Evolutionary conservation across 2,329 filamentous ascomycete species (phyloP).

Genomic region (Beauveria bassiana): DNA sequence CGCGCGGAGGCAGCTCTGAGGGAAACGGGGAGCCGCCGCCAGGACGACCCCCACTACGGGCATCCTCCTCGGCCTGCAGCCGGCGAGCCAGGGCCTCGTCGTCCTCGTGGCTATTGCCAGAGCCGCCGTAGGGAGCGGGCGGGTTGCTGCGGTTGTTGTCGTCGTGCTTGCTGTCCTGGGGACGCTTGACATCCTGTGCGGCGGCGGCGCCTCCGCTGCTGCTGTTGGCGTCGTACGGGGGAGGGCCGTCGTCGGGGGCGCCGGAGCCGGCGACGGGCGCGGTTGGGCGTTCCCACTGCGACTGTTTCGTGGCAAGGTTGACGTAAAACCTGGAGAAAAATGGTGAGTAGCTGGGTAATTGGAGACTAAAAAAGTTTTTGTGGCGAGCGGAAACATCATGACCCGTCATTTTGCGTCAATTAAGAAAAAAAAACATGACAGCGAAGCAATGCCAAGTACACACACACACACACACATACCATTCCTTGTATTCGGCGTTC

Average conservation of each 20-base stretch:
- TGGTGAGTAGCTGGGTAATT: background rate
- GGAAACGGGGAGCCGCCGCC: constrained; percentile 8
- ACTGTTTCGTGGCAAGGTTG: constrained; percentile 78
- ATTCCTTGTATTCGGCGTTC: constrained; percentile 85
- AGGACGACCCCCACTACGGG: constrained; percentile 29
- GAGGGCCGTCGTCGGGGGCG: constrained; percentile 44
- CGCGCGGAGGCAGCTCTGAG: constrained; percentile 5
- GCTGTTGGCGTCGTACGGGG: constrained; percentile 54
- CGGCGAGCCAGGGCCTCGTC: constrained; percentile 69
- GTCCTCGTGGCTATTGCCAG: constrained; percentile 38
- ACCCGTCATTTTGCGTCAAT: too few relatives aligned
- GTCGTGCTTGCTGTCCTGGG: constrained; percentile 53
- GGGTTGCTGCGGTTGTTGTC: constrained; percentile 23
- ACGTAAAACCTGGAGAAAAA: constrained; percentile 69
- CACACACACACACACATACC: constrained; percentile 51
- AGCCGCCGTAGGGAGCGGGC: constrained; percentile 19
- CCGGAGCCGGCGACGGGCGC: constrained; percentile 52
- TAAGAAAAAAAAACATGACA: too few relatives aligned
- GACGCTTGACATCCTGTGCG: constrained; percentile 54
- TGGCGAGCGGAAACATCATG: too few relatives aligned
- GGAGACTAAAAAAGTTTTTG: too few relatives aligned
- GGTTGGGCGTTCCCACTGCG: constrained; percentile 83
- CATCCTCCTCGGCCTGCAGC: constrained; percentile 78
- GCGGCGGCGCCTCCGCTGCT: constrained; percentile 18
- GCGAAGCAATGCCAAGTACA: constrained; percentile 13